Conservation (phyloP, 208 protist genomes). For the Blechomonas ayalai region DNA sequence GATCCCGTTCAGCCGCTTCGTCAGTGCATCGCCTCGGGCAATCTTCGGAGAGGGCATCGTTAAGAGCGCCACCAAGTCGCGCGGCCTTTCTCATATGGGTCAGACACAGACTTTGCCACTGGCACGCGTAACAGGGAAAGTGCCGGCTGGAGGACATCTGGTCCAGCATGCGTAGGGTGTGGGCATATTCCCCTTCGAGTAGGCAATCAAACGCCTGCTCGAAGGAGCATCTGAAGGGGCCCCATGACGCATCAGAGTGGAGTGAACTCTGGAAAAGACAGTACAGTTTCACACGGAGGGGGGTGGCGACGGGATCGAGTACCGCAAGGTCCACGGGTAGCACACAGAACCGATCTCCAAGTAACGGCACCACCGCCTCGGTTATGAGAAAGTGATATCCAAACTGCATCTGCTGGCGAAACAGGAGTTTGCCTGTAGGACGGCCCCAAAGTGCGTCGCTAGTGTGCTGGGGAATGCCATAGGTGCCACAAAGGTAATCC, state of each 20-base stretch:
- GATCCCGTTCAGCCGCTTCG: no score
- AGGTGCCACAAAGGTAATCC: constrained; percentile 22
- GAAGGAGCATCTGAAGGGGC: constrained; percentile 5
- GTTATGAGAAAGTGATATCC: constrained; percentile 24
- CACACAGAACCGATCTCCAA: constrained; percentile 21
- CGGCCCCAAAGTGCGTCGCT: constrained; percentile 27
- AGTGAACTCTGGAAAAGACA: constrained; percentile 15
- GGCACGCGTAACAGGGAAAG: constrained; percentile 5
- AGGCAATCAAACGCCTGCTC: constrained; percentile 13
- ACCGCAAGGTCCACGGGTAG: constrained; percentile 19
- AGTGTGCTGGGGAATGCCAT: constrained; percentile 22
- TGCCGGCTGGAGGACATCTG: constrained; percentile 1
- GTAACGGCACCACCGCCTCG: constrained; percentile 20
- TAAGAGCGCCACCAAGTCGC: no score
- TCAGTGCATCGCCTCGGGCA: no score
- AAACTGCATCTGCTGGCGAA: constrained; percentile 12
- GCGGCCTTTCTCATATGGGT: no score
- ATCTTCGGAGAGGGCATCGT: no score
- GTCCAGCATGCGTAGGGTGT: constrained; percentile 1
- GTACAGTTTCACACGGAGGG: constrained; percentile 18
- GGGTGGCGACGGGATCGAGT: constrained; percentile 7
- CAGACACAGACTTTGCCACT: no score
- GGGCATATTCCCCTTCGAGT: not conserved
- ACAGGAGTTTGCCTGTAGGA: constrained; percentile 11
- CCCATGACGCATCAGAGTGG: constrained; percentile 9